phyloP scores from a whole-genome alignment of 148 eudicot genomes.

The Nepenthes gracilis region DNA sequence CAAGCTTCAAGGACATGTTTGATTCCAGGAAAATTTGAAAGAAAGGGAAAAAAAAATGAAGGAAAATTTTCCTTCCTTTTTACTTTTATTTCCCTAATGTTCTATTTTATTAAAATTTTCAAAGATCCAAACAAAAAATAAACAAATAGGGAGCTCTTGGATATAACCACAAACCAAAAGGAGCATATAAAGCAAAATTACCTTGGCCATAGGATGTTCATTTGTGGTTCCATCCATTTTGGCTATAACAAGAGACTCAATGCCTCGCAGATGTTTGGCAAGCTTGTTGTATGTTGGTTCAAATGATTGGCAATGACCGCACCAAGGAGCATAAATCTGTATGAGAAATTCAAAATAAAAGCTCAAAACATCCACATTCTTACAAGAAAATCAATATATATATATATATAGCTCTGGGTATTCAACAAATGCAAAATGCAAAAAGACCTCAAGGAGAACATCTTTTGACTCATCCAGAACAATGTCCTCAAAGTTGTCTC shows the following conservation, averaged over 20 bases:
- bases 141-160: not conserved
- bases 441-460: constrained; percentile 83
- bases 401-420: not conserved
- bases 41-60: too few relatives aligned
- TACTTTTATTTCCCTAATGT: too few relatives aligned
- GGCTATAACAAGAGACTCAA: constrained; percentile 73
- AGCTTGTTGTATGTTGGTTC: constrained; percentile 90
- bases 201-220: constrained; percentile 89
- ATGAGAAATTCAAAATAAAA: not conserved
- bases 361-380: not conserved
- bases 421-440: not conserved
- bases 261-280: constrained; percentile 62
- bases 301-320: constrained; percentile 89
- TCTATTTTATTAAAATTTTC: not conserved
- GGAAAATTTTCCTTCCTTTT: too few relatives aligned
- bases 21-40: too few relatives aligned
- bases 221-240: constrained; percentile 99
- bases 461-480: constrained; percentile 94
- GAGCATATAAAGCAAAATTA: constrained; percentile 7
- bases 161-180: not conserved
- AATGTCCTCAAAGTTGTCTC: constrained; percentile 79
- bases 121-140: not conserved
- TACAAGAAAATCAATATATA: not conserved
- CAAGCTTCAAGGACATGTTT: too few relatives aligned
- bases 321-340: constrained; percentile 94